Conservation (phyloP, 75 land plant genomes). For the Selaginella tamariscina region DNA sequence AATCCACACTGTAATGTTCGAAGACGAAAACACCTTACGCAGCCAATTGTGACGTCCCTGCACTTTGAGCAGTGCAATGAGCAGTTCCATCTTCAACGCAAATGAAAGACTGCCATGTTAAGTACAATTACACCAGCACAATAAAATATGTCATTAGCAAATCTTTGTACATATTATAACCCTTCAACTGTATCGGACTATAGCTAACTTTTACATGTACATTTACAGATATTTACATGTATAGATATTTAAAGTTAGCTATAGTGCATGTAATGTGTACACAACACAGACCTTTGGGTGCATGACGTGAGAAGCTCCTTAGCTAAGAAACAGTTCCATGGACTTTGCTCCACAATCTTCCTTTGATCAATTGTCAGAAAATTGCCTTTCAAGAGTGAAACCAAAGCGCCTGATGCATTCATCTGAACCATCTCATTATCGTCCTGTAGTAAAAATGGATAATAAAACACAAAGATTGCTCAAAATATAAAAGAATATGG, state of each 20-base stretch:
- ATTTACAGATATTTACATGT: too few relatives aligned
- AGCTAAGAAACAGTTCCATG: background rate
- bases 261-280: too few relatives aligned
- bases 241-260: too few relatives aligned
- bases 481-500: too few relatives aligned
- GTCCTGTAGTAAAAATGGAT: too few relatives aligned
- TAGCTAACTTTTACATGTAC: too few relatives aligned
- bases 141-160: too few relatives aligned
- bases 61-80: background rate
- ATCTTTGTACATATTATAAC: too few relatives aligned
- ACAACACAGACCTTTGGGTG: too few relatives aligned
- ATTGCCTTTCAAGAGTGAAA: background rate
- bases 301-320: background rate
- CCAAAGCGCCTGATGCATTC: background rate
- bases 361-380: background rate
- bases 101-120: background rate
- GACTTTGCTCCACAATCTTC: background rate
- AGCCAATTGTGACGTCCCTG: background rate
- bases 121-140: too few relatives aligned
- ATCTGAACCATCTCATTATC: background rate
- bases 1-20: background rate
- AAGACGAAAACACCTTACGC: background rate
- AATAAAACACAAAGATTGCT: too few relatives aligned
- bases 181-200: too few relatives aligned
- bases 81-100: background rate